Evolutionary conservation across 73 alveolate species (phyloP), one percentile per base, ranked within the genome.

Genomic region (Paramecium sexaurelia): DNA sequence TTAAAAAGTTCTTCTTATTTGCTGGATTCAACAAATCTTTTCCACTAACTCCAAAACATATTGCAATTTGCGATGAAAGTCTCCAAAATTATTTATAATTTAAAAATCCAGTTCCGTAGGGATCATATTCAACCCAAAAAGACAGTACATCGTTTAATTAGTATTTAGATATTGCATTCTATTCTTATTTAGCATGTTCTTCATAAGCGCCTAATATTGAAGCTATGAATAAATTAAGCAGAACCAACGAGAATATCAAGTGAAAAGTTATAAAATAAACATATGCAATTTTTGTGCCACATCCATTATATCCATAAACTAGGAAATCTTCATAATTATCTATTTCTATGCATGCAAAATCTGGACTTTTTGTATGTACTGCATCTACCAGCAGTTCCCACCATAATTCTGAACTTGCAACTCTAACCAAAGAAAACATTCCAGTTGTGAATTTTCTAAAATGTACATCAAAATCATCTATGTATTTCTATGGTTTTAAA

Each of bases 371-470:
- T 13, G 20, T 19, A 15, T 55, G 32, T 6, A 71, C 89, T 5
- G 87, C 37, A 51, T 88, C 90, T 7, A 82, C 91, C 0, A 69
- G 13, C 3, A 88, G 29, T 1, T 78, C 84, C 85, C 69, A 88
- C 94, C 94, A 88, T 39, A 37, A 1, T 61, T 88, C 94, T 7
- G 91, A 37, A 26, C 91, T 88, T 5, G 94, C 86, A 41, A 88
- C 87, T 69, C 90, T 88, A 6, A 88, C 26, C 43, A 88, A 45
- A 5, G 94, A 56, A 9, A 88, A 71, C 90, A 88, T 68, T 8
- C 85, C 85, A 19, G 87, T 41, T 15, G 87, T 67, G 56, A 88
- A 88, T 13, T 71, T 88, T 37, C 51, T 67, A 41, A 88, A 69
- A 27, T 67, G 66, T 3, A 82, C 10, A 41, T 88, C 94, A 68